Evolutionary conservation across 306 rosid species (phyloP), one percentile per base, ranked within the genome.

Genomic region (Rosa lucieae): DNA sequence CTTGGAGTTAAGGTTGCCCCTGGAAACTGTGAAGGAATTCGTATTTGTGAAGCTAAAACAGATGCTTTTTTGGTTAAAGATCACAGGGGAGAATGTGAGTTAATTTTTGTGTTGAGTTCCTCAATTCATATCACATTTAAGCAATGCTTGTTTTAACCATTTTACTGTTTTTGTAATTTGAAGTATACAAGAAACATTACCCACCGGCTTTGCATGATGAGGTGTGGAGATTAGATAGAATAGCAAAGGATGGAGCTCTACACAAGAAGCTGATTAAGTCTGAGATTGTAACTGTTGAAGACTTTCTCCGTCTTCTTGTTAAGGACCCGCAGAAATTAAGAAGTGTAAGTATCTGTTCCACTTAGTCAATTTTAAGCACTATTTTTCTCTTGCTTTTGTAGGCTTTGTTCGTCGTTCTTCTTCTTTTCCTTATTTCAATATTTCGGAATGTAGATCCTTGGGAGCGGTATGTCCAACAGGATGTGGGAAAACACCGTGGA

Each of bases 61-160:
- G 97, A 93, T 35, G 88, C 95, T 35, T 93, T 93, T 78, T 82
- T 89, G 35, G 98, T 93, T 42, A 91, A 91, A 87, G 97, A 93
- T 93, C 98, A 91, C 68, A 85, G 98, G 83, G 98, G 98, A 81
- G 97, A 93, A 91, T 81, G 98, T 93, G 79, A 93, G 94, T 88
- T 82, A 67, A 77, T 78, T 70, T 1, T 35, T 21, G 5, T 15
- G 1, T 7, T 66, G 70, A 35, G 6, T 15, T 66, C 70, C 70
- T 66, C 1, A 17, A 20, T 49, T 15, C 76, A 51, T 49, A 15
- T 15, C 29, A 35, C 11, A 49, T 8, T 51, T 72, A 8, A 40
- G 7, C 72, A 8, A 40, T 74, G 69, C 63, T 77, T 76, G 70
- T 70, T 70, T 65, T 17, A 13, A 47, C 43, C 10, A 37, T 72